Evolutionary conservation across 75 land plant species (phyloP), one percentile per base, ranked within the genome.

Genomic region (Pinus tabuliformis): DNA sequence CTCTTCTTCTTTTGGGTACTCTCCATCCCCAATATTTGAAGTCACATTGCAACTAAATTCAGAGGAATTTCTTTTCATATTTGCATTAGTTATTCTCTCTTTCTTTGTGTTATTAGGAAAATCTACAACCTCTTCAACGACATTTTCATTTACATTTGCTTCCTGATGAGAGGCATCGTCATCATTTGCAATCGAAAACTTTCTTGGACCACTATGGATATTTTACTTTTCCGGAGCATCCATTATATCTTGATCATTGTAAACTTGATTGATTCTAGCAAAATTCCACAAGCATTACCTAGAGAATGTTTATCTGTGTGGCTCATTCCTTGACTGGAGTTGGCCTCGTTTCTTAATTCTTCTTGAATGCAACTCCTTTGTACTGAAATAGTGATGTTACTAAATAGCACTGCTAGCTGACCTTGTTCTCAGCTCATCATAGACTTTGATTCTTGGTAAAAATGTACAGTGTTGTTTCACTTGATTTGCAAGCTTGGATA

Each of bases 341-440:
- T 56, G 21, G 24, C 12, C 18, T 14, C 36, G 20, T 65, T 65
- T 65, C 28, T 65, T 65, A 33, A 42, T 36, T n/a, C 45, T 33
- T 65, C 70, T 37, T 65, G 45, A 62, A 26, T 62, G 16, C 65
- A 62, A 62, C 65, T 62, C 33, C 65, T 26, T 62, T 70, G 72
- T 17, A 70, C 72, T 70, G 21, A 56, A 72, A 52, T 21, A 3
- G 37, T 49, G 24, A 13, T 72, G 57, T 15, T 72, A 52, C 57
- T 56, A 72, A 21, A 49, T 72, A 72, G 42, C 26, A 57, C 57
- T 21, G 17, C 28, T 15, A 72, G 57, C n/a, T 72, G 73, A 21
- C 73, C 73, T 49, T 72, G 73, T 14, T 49, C 57, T 2, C 57
- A 17, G 28, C 17, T 54, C 37, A 54, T 72, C 21, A n/a, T 56